Percentiles rank a stretch among this genome's conserved stretches.
Conservation (phyloP, 1,139 yeast genomes). For the Chernovozyma aurita region DNA sequence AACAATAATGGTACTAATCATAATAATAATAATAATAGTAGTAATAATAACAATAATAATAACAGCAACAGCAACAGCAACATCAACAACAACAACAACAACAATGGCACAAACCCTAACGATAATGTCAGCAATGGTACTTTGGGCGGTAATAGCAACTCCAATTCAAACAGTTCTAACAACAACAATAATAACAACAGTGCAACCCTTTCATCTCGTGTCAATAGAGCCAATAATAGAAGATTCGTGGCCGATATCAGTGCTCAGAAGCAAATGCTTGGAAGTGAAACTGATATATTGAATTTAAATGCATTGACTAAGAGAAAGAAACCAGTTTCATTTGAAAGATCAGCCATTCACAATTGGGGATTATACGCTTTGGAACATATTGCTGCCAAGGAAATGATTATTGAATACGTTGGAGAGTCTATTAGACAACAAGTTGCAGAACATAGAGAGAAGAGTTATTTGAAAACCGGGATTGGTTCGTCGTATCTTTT, state of each 20-base stretch:
- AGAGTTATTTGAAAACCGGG: slow-evolving; percentile 81
- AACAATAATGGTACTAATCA: neutral
- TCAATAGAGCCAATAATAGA: slow-evolving; percentile 83
- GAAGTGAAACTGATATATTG: slow-evolving; percentile 76
- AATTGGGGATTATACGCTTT: slow-evolving; percentile 97
- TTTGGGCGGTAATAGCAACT: slow-evolving; percentile 6
- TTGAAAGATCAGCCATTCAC: slow-evolving; percentile 94
- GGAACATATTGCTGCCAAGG: slow-evolving; percentile 90
- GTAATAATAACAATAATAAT: neutral
- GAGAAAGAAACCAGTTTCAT: slow-evolving; percentile 89
- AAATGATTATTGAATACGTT: slow-evolving; percentile 98
- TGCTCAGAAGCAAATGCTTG: slow-evolving; percentile 72
- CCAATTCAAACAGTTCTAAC: slow-evolving; percentile 5
- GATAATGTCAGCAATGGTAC: neutral
- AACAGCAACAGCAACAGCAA: slow-evolving; percentile 7
- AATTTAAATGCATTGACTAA: slow-evolving; percentile 77
- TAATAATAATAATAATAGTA: slow-evolving; percentile 3
- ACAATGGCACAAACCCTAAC: neutral
- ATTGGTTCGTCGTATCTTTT: slow-evolving; percentile 93
- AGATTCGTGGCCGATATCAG: slow-evolving; percentile 88
- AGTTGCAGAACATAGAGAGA: slow-evolving; percentile 90
- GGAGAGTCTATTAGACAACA: slow-evolving; percentile 95
- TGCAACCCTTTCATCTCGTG: slow-evolving; percentile 50
- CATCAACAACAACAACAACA: slow-evolving; percentile 9
- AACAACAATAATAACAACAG: slow-evolving; percentile 8